Evolutionary conservation across 495 filamentous ascomycete species (phyloP), one percentile per base, ranked within the genome.

Genomic region (Penicillium macrosclerotiorum): DNA sequence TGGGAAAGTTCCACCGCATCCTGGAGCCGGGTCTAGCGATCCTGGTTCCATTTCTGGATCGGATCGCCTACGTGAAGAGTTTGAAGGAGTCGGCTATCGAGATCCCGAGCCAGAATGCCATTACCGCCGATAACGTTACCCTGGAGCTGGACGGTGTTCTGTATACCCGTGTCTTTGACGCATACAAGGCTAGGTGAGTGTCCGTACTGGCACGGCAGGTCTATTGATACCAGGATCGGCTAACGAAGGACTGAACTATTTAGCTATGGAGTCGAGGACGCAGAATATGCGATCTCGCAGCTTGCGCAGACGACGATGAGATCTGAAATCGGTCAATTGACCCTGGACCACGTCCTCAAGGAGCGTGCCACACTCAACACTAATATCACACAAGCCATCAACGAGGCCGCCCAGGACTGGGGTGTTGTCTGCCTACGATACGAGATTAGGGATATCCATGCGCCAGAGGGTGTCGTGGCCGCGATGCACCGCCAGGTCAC

Each of bases 401-500:
- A 98, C 71, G 93, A 97, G 61, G 94, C 93, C 0, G 90, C 94
- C 0, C 85, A 90, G 46, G 91, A 90, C 38, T 98, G 93, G 93
- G 93, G 93, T 45, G 89, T 98, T 13, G 85, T 89, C 13, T 97
- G 94, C 60, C 77, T 98, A 37, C 88, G 93, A 17, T 98, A 98
- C 73, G 93, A 98, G 69, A 98, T 98, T 58, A 74, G 94, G 37
- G 94, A 98, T 68, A 97, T 98, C 68, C 93, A 98, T 64, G 94
- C 93, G 0, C 93, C 93, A 1, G 87, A 87, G 5, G 84, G 83
- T 31, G 93, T 97, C 16, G 92, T 97, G 29, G 86, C 85, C 39
- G 93, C 93, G 47, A 98, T 98, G 94, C 94, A 98, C 71, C 80
- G 93, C 22, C 92, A 96, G 65, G 93, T 98, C 12, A 96, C 92